These are phyloP conservation scores for Cutaneotrichosporon arboriforme DNA, from an alignment of 1,284 basidiomycete species.

Conservation along the genomic window DNA sequence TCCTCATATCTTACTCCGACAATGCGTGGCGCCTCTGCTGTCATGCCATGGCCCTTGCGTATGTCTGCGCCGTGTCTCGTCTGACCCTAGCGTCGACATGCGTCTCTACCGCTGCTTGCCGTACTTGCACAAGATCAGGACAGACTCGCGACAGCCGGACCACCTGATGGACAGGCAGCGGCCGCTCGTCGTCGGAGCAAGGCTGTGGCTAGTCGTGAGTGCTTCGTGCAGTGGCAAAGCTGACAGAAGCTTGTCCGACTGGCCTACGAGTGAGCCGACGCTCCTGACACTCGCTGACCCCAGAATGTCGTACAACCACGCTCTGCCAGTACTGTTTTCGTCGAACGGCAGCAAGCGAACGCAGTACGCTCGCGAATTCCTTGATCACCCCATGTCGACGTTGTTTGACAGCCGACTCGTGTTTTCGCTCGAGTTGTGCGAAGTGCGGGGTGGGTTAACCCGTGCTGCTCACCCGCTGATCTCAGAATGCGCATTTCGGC, in stretches of 20 bases:
- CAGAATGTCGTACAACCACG: conserved; percentile 32
- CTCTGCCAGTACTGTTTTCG: conserved; percentile 21
- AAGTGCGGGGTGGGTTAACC: conserved; percentile 5
- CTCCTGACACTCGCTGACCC: background rate
- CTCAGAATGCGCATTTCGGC: conserved; percentile 9
- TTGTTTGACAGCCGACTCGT: conserved; percentile 27
- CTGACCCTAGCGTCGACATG: conserved; percentile 23
- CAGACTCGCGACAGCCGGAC: conserved; percentile 10
- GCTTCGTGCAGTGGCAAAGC: background rate
- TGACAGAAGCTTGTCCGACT: conserved; percentile 5
- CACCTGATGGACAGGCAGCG: conserved; percentile 15
- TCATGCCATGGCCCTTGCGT: conserved; percentile 30
- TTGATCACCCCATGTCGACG: conserved; percentile 26
- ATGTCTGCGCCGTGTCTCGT: background rate
- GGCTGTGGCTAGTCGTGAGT: conserved; percentile 25
- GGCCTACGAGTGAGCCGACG: conserved; percentile 14
- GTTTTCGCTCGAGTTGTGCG: conserved; percentile 23
- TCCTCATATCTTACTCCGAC: conserved; percentile 8
- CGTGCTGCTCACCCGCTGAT: background rate
- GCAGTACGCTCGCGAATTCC: conserved; percentile 20
- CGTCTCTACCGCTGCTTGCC: conserved; percentile 29
- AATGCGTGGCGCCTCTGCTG: conserved; percentile 31
- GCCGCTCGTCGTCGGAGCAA: conserved; percentile 20
- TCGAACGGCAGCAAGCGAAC: conserved; percentile 11
- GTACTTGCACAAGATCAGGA: conserved; percentile 22